Conservation (phyloP, 208 protist genomes). For the Acanthamoeba royreba region DNA sequence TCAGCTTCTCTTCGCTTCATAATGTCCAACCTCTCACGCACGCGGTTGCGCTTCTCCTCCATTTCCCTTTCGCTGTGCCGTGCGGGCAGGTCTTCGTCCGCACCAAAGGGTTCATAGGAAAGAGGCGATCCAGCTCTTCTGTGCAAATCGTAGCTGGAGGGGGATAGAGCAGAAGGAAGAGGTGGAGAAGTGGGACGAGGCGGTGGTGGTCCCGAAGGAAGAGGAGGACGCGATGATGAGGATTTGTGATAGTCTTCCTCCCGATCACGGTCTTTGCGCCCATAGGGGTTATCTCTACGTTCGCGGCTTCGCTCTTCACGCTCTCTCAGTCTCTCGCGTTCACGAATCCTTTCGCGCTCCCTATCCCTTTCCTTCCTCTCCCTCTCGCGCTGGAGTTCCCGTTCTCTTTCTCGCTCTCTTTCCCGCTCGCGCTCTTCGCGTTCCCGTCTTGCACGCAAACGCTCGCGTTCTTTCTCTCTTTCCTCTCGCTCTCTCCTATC, state of each 20-base stretch:
- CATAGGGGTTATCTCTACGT: background rate
- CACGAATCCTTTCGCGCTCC: no score
- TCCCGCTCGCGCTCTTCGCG: background rate
- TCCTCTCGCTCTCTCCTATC: no score
- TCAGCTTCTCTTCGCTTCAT: background rate
- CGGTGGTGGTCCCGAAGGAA: background rate
- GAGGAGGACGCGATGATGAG: background rate
- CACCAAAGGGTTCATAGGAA: background rate
- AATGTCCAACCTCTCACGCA: background rate
- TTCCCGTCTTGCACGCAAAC: background rate
- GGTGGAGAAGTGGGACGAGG: background rate
- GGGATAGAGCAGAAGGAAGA: background rate
- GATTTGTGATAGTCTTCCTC: background rate
- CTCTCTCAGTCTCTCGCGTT: background rate
- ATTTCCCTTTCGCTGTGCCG: background rate
- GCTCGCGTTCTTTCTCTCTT: background rate
- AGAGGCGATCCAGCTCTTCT: background rate
- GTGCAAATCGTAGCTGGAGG: background rate
- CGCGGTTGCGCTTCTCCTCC: background rate
- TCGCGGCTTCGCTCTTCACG: background rate
- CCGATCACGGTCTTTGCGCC: background rate
- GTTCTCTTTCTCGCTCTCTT: background rate
- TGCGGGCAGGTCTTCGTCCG: background rate
- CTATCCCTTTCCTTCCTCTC: no score
- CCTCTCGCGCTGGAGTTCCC: no score